Evolutionary conservation across 345 rosid species (phyloP), one percentile per base, ranked within the genome.

Genomic region (Linum trigynum): DNA sequence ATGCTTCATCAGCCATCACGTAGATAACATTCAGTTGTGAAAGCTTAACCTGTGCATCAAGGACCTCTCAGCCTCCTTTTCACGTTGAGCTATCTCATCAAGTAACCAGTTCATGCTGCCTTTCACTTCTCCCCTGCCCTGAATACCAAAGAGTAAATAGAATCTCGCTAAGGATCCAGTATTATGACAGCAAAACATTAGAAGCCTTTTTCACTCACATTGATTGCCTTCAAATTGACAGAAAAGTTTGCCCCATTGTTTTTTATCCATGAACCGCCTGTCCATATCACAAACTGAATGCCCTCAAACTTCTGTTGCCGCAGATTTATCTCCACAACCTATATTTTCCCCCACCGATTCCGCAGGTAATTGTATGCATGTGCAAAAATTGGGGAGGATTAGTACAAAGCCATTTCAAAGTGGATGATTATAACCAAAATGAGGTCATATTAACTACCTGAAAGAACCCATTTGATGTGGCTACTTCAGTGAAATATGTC

Each of bases 31-130:
- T 48, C 14, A 48, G 14, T 23, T 17, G 36, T 57, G 61, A 62
- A 67, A 62, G 65, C 50, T 63, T 69, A 32, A 82, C 86, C 87
- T 77, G 74, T 83, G 87, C 90, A 85, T 85, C 67, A 83, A 72
- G 61, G 90, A 85, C 55, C 87, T 83, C 75, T 85, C 84, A 67
- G 90, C 87, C 69, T 79, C 90, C 57, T 76, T 85, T 77, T 85
- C 90, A 68, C 79, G 73, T 41, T 7, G 78, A 63, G 80, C 73
- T 70, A 85, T 85, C 75, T 85, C 87, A 64, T 85, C 85, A 32
- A 85, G 87, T 50, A 85, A 61, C 90, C 90, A 85, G 73, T 83
- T 83, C 65, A 81, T 75, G 39, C 80, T 65, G 64, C 71, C 78
- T 59, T 75, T 80, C 57, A 61, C 74, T 57, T 72, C 58, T 61